Conservation (phyloP, 2,329 filamentous ascomycete genomes). For the Trichocomaceae sp. region DNA sequence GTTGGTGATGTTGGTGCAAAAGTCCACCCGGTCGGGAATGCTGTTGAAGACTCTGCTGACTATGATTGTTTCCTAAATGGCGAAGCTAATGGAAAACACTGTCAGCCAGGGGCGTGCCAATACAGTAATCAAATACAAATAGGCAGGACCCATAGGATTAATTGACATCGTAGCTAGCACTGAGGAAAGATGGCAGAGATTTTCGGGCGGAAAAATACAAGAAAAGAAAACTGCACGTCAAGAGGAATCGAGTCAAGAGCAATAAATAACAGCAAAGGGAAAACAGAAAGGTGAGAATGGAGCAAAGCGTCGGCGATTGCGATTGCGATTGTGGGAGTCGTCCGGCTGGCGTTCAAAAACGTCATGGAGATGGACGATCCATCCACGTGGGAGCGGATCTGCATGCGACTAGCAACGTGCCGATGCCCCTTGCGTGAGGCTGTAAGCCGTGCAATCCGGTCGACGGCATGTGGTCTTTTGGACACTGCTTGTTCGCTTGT, state of each 20-base stretch:
- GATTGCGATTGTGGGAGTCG: too few relatives aligned
- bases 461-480: not conserved
- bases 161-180: not conserved
- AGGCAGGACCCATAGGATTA: not conserved
- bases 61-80: constrained; percentile 25
- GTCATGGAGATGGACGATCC: not conserved
- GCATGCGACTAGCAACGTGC: not conserved
- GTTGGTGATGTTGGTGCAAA: constrained; percentile 25
- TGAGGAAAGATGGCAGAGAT: not conserved
- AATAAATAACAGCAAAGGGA: not conserved
- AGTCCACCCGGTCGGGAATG: constrained; percentile 25
- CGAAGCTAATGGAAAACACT: constrained; percentile 22
- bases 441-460: not conserved
- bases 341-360: not conserved
- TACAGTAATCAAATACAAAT: constrained; percentile 6
- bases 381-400: not conserved
- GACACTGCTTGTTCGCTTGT: not conserved
- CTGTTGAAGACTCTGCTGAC: constrained; percentile 23
- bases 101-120: constrained; percentile 1
- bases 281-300: not conserved
- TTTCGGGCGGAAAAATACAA: not conserved
- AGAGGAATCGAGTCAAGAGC: not conserved
- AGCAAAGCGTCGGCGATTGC: not conserved
- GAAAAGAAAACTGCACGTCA: not conserved
- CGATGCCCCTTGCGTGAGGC: not conserved